A percentile compares a stretch with the other conserved stretches of the same genome.
Conservation (phyloP, 805 yeast genomes). For the Saturnispora quitensis region DNA sequence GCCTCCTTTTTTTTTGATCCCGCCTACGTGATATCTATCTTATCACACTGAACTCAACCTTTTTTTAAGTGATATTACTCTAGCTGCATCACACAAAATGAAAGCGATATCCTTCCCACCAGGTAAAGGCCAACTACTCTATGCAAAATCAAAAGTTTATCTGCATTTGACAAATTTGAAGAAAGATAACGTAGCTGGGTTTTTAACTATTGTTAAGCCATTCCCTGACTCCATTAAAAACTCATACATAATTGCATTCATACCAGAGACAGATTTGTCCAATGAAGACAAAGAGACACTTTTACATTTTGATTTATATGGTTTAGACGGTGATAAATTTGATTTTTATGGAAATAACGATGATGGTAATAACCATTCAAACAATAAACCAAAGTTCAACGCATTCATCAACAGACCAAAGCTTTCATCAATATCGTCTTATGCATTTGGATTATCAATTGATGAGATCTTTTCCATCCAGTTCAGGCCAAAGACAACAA, state of each 20-base stretch:
- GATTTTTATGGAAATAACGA: slow-evolving; percentile 13
- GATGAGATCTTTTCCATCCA: slow-evolving; percentile 68
- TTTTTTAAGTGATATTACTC: neutral
- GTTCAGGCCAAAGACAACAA: slow-evolving; percentile 71
- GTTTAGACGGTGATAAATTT: slow-evolving; percentile 29
- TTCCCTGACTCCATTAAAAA: slow-evolving; percentile 36
- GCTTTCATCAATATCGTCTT: slow-evolving; percentile 43
- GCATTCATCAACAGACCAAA: slow-evolving; percentile 44
- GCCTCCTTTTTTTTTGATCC: neutral
- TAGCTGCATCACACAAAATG: neutral
- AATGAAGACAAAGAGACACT: slow-evolving; percentile 22
- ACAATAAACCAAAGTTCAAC: slow-evolving; percentile 20
- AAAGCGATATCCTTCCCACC: slow-evolving; percentile 16
- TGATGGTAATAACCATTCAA: neutral
- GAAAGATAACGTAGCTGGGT: slow-evolving; percentile 75
- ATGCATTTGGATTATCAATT: slow-evolving; percentile 59
- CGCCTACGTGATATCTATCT: neutral
- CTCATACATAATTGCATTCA: slow-evolving; percentile 58
- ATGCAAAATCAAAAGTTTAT: slow-evolving; percentile 62
- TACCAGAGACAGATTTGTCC: slow-evolving; percentile 43
- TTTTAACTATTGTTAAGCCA: slow-evolving; percentile 54
- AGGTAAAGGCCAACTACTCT: slow-evolving; percentile 40
- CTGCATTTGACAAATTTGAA: slow-evolving; percentile 73
- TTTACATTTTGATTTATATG: slow-evolving; percentile 31
- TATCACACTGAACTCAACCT: neutral